Evolutionary conservation across 306 rosid species (phyloP).

Genomic region (Quercus robur): DNA sequence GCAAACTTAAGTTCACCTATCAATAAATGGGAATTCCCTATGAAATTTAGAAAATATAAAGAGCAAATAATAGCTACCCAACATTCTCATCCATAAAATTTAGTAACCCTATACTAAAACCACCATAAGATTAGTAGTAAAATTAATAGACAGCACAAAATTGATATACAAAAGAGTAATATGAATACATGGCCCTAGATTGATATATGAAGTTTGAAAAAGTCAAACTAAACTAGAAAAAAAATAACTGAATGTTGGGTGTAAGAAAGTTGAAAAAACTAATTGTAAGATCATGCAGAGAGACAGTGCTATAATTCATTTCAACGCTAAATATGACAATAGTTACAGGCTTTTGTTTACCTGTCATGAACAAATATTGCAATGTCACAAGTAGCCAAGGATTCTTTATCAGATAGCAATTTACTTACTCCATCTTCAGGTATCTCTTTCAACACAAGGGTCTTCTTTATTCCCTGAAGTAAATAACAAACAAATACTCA

Average conservation of each 20-base stretch:
- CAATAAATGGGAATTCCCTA: background rate
- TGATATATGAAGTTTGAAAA: background rate
- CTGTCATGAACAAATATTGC: conserved; percentile 93
- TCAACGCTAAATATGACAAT: background rate
- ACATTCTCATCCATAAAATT: background rate
- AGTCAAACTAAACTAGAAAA: background rate
- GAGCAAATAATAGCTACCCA: background rate
- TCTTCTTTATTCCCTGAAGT: conserved; percentile 68
- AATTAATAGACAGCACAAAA: background rate
- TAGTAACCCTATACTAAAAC: background rate
- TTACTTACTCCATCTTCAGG: conserved; percentile 74
- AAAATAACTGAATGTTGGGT: background rate
- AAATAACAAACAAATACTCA: conserved; percentile 1
- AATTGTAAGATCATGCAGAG: background rate
- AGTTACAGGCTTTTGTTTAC: conserved; percentile 31
- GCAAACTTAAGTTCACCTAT: background rate
- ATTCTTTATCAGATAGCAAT: conserved; percentile 69
- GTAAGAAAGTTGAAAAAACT: background rate
- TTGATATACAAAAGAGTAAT: background rate
- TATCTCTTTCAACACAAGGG: conserved; percentile 77
- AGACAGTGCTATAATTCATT: background rate
- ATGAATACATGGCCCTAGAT: background rate
- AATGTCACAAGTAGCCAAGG: conserved; percentile 89
- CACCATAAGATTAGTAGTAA: background rate
- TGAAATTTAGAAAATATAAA: background rate